Evolutionary conservation across 2,329 filamentous ascomycete genomes (phyloP).

Genomic region (Fusarium chaquense): DNA sequence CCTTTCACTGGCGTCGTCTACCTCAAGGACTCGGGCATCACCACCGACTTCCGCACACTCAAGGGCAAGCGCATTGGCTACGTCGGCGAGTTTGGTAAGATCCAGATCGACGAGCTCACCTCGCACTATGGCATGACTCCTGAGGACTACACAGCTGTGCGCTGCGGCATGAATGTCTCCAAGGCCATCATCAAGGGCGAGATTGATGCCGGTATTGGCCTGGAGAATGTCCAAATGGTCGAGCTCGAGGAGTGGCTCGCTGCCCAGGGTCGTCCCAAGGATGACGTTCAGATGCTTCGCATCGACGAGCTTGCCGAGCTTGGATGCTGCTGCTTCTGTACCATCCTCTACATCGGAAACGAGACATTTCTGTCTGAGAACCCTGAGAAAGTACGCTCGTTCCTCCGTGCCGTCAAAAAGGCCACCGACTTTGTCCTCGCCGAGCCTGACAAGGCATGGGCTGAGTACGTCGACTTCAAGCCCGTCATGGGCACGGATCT

Average conservation of each 20-base stretch:
- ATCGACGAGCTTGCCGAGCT: conserved; percentile 84
- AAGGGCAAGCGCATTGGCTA: conserved; percentile 84
- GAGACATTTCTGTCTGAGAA: conserved; percentile 75
- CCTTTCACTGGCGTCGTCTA: conserved; percentile 85
- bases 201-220: conserved; percentile 80
- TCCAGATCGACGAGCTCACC: conserved; percentile 85
- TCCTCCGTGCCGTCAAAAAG: conserved; percentile 78
- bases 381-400: conserved; percentile 73
- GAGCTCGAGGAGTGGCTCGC: conserved; percentile 82
- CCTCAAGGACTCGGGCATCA: conserved; percentile 79
- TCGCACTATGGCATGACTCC: conserved; percentile 81
- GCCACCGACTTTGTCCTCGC: conserved; percentile 79
- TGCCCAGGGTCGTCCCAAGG: conserved; percentile 69
- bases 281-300: conserved; percentile 82
- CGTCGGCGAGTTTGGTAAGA: conserved; percentile 85
- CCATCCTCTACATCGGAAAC: conserved; percentile 84
- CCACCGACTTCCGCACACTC: conserved; percentile 78
- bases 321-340: conserved; percentile 87
- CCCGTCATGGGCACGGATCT: conserved; percentile 74
- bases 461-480: conserved; percentile 78
- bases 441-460: conserved; percentile 72
- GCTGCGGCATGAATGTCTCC: conserved; percentile 85
- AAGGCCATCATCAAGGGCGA: conserved; percentile 79
- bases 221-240: conserved; percentile 87
- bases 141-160: conserved; percentile 79